Evolutionary conservation across 371 early-diverging fungal genomes (phyloP), one percentile per base, ranked within the genome.

Genomic region (Dinochytrium kinnereticum): DNA sequence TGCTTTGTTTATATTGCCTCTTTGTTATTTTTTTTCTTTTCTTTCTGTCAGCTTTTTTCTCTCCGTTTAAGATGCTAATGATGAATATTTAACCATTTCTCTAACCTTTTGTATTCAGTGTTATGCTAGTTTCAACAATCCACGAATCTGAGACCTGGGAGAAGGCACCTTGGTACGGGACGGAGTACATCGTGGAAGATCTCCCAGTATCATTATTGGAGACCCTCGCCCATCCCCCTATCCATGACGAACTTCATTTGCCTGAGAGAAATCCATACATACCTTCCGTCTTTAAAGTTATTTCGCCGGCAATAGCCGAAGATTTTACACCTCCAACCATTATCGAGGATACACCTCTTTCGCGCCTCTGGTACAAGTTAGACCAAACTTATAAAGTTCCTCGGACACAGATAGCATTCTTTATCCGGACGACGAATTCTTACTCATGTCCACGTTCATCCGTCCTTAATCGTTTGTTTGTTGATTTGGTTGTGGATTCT

Each of bases 301-400:
- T 55, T 19, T 39, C 36, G n/a, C 26, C 70, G 28, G 7, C 53
- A 13, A 30, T 15, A 30, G n/a, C 31, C 7, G 50, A 68, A 21
- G 53, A 10, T 19, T 2, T 21, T 5, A 31, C 30, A n/a, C n/a
- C 44, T 44, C 15, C 28, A 40, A 17, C 77, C 21, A 81, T 92
- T 49, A 85, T 93, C 66, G 80, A 82, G 57, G 92, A 95, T 19
- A 87, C 87, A n/a, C 83, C 89, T 24, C 68, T 89, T 21, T 73
- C 82, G 28, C 89, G 95, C 34, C 73, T 96, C 72, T 97, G 98
- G 98, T 90, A 93, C 81, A 95, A 95, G 83, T 91, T 90, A 77
- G 97, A 97, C 74, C 95, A 96, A 74, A 90, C 87, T 0, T 97
- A 94, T 77, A 91, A 87, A 87, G 91, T 93, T 1, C 95, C 95